A percentile compares a stretch with the other conserved stretches of the same genome.
phyloP scores from a whole-genome alignment of 2,329 filamentous ascomycete species.

The Neoscytalidium dimidiatum region DNA sequence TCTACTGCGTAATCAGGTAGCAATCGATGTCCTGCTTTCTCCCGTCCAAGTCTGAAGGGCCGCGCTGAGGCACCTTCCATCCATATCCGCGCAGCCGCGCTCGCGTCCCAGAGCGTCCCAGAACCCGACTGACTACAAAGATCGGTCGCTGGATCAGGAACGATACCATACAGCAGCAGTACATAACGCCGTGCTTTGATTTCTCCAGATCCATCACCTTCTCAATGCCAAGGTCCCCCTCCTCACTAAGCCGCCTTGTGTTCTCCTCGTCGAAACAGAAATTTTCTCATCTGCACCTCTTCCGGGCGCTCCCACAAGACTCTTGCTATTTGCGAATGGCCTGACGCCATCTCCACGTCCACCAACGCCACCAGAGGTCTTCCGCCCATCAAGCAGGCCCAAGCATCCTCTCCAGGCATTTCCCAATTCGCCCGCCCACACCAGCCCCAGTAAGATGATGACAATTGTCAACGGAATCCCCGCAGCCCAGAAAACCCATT shows the following conservation, averaged over 20 bases:
- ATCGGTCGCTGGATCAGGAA: too few relatives aligned
- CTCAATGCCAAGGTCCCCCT: conserved; percentile 53
- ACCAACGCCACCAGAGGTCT: not conserved
- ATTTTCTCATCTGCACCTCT: not conserved
- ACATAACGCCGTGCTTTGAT: too few relatives aligned
- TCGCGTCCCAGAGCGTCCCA: too few relatives aligned
- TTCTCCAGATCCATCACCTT: too few relatives aligned
- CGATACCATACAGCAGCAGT: too few relatives aligned
- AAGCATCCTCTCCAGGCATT: not conserved
- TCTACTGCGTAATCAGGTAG: too few relatives aligned
- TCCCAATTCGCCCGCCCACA: not conserved
- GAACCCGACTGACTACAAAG: too few relatives aligned
- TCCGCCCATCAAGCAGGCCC: not conserved
- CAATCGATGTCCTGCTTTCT: too few relatives aligned
- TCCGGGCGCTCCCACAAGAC: not conserved
- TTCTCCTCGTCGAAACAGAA: not conserved
- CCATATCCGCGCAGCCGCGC: too few relatives aligned
- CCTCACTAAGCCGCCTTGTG: not conserved
- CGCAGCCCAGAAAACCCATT: conserved; percentile 43
- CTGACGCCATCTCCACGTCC: not conserved
- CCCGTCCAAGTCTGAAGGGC: too few relatives aligned
- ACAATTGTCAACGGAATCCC: not conserved
- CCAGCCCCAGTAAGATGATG: not conserved
- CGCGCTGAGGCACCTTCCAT: too few relatives aligned
- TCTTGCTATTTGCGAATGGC: not conserved